phyloP scores from a whole-genome alignment of 1,284 basidiomycete species.

The Tilletia horrida region DNA sequence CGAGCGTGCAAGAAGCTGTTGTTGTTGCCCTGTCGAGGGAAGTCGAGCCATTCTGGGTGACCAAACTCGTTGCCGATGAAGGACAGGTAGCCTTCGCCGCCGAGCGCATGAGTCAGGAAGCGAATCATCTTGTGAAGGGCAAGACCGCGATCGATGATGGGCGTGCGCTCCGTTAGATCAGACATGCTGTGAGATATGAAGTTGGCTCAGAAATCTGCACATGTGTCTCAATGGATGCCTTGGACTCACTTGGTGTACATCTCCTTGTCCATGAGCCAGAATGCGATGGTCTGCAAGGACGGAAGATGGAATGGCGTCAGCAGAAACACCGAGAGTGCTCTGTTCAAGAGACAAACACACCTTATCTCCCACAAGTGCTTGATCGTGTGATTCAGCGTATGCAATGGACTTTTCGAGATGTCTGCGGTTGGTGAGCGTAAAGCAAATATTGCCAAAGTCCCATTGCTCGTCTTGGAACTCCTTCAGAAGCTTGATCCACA shows the following conservation, averaged over 20 bases:
- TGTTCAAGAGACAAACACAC: not conserved
- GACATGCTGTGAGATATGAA: conserved; percentile 69
- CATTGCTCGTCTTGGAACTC: conserved; percentile 83
- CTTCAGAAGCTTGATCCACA: conserved; percentile 99
- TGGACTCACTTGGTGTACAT: conserved; percentile 62
- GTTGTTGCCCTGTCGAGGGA: conserved; percentile 88
- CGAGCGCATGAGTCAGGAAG: conserved; percentile 81
- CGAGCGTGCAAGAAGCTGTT: conserved; percentile 88
- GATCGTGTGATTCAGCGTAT: conserved; percentile 95
- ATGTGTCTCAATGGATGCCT: not conserved
- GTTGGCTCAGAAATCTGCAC: not conserved
- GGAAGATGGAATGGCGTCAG: no score
- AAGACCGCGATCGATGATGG: conserved; percentile 80
- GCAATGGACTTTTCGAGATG: conserved; percentile 87
- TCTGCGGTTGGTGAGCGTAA: conserved; percentile 84
- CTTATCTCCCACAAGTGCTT: conserved; percentile 95
- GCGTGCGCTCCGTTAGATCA: conserved; percentile 77
- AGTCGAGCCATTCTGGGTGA: conserved; percentile 99
- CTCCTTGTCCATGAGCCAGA: conserved; percentile 99
- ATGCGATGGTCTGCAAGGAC: conserved; percentile 83
- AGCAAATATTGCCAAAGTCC: conserved; percentile 81
- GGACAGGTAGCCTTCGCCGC: conserved; percentile 95
- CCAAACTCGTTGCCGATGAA: conserved; percentile 99
- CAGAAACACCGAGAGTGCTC: no score
- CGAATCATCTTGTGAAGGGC: conserved; percentile 96